A percentile compares a stretch with the other conserved stretches of the same genome.
These are phyloP conservation scores for Rhizopogon vesiculosus DNA, from an alignment of 768 basidiomycete genomes.

Conservation along the genomic window DNA sequence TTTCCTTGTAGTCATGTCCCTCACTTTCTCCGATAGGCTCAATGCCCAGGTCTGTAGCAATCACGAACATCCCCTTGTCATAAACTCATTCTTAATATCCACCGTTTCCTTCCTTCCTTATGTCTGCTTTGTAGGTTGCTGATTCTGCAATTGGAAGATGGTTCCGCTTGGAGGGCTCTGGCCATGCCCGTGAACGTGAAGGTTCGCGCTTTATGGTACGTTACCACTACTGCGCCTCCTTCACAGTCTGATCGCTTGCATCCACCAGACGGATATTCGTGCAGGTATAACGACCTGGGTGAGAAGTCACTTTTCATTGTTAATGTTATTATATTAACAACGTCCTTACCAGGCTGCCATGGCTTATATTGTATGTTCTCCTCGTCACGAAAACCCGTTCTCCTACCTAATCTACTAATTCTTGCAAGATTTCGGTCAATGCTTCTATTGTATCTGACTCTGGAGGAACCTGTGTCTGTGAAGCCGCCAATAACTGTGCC, in stretches of 20 bases:
- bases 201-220: constrained; percentile 59
- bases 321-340: constrained; percentile 8
- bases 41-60: constrained; percentile 32
- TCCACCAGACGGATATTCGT: constrained; percentile 63
- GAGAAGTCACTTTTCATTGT: constrained; percentile 16
- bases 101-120: not conserved
- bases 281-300: constrained; percentile 83
- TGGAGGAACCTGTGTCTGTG: constrained; percentile 81
- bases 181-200: constrained; percentile 53
- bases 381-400: not conserved
- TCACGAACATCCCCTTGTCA: not conserved
- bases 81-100: not conserved
- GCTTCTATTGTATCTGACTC: constrained; percentile 71
- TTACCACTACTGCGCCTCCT: constrained; percentile 9
- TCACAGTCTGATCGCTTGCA: constrained; percentile 8
- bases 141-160: constrained; percentile 49
- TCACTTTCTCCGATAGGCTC: constrained; percentile 36
- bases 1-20: constrained; percentile 26
- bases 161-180: constrained; percentile 72
- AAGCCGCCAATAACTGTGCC: constrained; percentile 49
- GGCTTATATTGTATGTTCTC: constrained; percentile 1
- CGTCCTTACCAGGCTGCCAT: not conserved
- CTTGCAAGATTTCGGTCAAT: constrained; percentile 73
- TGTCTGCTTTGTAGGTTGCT: constrained; percentile 26
- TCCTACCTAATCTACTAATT: not conserved